phyloP scores from a whole-genome alignment of 2,329 filamentous ascomycete genomes.

The Remersonia thermophila region DNA sequence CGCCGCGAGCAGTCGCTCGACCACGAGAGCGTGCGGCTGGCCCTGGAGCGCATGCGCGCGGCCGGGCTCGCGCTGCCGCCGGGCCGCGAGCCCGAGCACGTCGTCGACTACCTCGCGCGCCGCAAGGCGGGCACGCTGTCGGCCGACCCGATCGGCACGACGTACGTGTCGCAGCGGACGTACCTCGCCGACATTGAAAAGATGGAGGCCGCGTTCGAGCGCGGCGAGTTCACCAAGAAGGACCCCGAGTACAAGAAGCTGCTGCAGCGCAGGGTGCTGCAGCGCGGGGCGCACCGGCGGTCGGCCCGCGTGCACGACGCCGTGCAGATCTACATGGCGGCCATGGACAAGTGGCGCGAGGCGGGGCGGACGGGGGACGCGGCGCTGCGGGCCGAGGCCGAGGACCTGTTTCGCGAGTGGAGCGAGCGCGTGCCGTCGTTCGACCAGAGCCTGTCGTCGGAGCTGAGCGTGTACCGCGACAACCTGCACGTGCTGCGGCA shows the following conservation, averaged over 20 bases:
- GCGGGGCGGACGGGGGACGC: slow-evolving; percentile 5
- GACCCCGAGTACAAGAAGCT: slow-evolving; percentile 5
- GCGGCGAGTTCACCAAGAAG: slow-evolving; percentile 5
- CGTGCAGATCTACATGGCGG: slow-evolving; percentile 22
- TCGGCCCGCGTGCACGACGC: slow-evolving; percentile 16
- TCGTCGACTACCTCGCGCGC: slow-evolving; percentile 17
- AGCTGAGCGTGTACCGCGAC: slow-evolving; percentile 31
- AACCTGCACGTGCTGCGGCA: slow-evolving; percentile 40
- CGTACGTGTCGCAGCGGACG: slow-evolving; percentile 24
- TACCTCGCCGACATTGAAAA: slow-evolving; percentile 31
- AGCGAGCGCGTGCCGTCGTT: slow-evolving; percentile 22
- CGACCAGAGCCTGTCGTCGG: slow-evolving; percentile 22
- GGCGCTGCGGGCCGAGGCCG: slow-evolving; percentile 10
- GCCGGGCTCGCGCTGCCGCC: slow-evolving; percentile 31
- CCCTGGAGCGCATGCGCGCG: slow-evolving; percentile 35
- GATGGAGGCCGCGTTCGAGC: slow-evolving; percentile 22
- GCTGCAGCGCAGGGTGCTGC: slow-evolving; percentile 9
- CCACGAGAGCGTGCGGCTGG: slow-evolving; percentile 28
- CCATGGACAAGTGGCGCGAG: slow-evolving; percentile 11
- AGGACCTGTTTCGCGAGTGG: slow-evolving; percentile 18
- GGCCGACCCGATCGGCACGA: slow-evolving; percentile 7
- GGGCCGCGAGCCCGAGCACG: slow-evolving; percentile 28
- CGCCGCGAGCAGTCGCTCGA: slow-evolving; percentile 28
- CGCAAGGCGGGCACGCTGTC: slow-evolving; percentile 2
- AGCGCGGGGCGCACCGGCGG: slow-evolving; percentile 10